These are phyloP conservation scores for Phaseolus lunatus DNA, from an alignment of 306 rosid genomes.

Conservation along the genomic window DNA sequence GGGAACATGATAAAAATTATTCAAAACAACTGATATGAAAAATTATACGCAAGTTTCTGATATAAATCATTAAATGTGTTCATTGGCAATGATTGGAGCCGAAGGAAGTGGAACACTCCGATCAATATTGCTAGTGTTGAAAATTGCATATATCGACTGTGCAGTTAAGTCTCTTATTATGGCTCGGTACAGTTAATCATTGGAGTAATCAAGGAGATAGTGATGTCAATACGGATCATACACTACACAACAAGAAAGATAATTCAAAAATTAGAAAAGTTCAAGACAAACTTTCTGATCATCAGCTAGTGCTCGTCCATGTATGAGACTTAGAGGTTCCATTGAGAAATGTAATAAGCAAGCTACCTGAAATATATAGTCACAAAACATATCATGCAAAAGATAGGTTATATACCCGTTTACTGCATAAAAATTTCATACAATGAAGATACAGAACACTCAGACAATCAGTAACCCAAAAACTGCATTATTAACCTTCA, in stretches of 20 bases:
- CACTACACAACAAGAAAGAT: constrained; percentile 27
- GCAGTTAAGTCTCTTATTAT: constrained; percentile 5
- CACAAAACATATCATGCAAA: constrained; percentile 40
- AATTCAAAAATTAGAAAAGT: constrained; percentile 37
- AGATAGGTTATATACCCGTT: constrained; percentile 13
- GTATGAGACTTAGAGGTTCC: constrained; percentile 78
- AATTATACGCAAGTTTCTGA: constrained; percentile 26
- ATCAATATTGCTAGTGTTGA: not conserved
- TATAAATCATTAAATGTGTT: not conserved
- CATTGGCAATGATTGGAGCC: constrained; percentile 16
- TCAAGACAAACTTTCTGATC: constrained; percentile 56
- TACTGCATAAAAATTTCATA: not conserved
- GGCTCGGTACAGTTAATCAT: not conserved
- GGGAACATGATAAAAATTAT: not conserved
- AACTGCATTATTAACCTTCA: constrained; percentile 71
- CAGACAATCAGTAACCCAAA: constrained; percentile 33
- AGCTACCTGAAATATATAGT: constrained; percentile 67
- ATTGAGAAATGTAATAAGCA: constrained; percentile 80
- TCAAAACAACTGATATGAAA: constrained; percentile 22
- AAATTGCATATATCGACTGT: constrained; percentile 19
- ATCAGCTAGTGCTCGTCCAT: constrained; percentile 61
- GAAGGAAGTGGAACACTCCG: constrained; percentile 4
- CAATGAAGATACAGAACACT: constrained; percentile 34
- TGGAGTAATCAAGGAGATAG: not conserved
- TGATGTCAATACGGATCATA: not conserved